Conservation (phyloP, 1,139 yeast genomes). For the Blastobotrys petasosporus region DNA sequence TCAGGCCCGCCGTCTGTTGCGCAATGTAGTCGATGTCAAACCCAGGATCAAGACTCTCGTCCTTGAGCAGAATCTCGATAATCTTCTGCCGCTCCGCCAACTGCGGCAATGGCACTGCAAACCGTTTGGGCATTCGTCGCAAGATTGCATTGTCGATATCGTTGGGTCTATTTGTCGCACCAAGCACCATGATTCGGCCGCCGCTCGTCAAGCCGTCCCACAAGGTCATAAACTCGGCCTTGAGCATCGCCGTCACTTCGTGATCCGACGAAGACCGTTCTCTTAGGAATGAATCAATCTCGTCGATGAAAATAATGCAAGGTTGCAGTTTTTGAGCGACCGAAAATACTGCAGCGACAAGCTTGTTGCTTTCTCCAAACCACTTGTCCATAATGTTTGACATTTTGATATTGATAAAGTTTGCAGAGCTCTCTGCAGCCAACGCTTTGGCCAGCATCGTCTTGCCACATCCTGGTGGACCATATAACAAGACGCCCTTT, state of each 20-base stretch:
- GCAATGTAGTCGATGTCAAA: constrained; percentile 64
- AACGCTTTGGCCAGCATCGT: constrained; percentile 96
- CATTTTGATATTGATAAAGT: constrained; percentile 86
- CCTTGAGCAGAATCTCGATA: constrained; percentile 57
- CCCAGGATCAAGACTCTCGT: constrained; percentile 46
- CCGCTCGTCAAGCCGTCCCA: constrained; percentile 88
- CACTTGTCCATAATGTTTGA: constrained; percentile 95
- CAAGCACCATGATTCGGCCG: constrained; percentile 81
- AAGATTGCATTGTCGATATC: constrained; percentile 92
- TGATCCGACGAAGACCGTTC: constrained; percentile 84
- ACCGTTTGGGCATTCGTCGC: constrained; percentile 88
- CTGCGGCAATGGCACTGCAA: constrained; percentile 72
- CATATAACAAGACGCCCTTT: constrained; percentile 85
- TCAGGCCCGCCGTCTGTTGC: constrained; percentile 60
- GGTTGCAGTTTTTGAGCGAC: constrained; percentile 89
- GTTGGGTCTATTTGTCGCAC: constrained; percentile 89
- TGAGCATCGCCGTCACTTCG: constrained; percentile 91
- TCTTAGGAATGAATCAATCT: constrained; percentile 88
- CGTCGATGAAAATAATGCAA: constrained; percentile 92
- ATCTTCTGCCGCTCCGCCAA: constrained; percentile 64
- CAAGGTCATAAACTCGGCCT: constrained; percentile 95
- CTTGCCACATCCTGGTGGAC: constrained; percentile 98
- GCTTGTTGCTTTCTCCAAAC: constrained; percentile 95
- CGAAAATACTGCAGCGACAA: constrained; percentile 88
- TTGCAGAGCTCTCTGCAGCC: constrained; percentile 89